These are phyloP conservation scores for Triglochin maritima DNA, from an alignment of 106 monocot genomes.

Conservation along the genomic window DNA sequence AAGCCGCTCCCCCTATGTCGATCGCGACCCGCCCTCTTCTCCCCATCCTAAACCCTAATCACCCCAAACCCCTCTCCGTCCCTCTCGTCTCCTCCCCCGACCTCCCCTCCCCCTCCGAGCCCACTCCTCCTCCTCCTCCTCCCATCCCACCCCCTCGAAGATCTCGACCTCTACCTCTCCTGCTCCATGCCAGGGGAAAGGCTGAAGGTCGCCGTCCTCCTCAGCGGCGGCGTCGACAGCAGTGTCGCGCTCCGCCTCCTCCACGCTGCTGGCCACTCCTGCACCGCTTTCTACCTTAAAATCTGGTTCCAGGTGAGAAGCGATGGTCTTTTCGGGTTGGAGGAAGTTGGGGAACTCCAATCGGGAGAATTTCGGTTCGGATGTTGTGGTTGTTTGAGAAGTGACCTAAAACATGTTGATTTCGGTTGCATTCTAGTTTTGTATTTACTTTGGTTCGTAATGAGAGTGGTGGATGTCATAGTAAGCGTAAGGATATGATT, in stretches of 20 bases:
- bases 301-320: constrained; percentile 88
- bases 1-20: too few relatives aligned
- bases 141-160: background rate
- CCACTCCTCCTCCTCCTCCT: background rate
- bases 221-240: constrained; percentile 98
- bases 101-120: background rate
- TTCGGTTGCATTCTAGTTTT: too few relatives aligned
- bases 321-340: background rate
- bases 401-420: too few relatives aligned
- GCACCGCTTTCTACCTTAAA: constrained; percentile 96
- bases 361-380: too few relatives aligned
- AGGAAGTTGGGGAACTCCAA: too few relatives aligned
- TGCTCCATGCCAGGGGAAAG: constrained; percentile 58
- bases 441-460: too few relatives aligned
- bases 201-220: constrained; percentile 66
- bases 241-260: constrained; percentile 90
- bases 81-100: background rate
- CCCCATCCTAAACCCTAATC: background rate
- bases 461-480: too few relatives aligned
- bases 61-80: background rate
- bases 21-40: constrained; percentile 4
- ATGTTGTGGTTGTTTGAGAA: too few relatives aligned
- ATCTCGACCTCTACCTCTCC: constrained; percentile 44
- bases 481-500: too few relatives aligned
- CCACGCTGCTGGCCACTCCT: constrained; percentile 83